These are phyloP conservation scores for Saccharomyces hybrid DNA, from an alignment of 1,139 yeast genomes.

Conservation along the genomic window DNA sequence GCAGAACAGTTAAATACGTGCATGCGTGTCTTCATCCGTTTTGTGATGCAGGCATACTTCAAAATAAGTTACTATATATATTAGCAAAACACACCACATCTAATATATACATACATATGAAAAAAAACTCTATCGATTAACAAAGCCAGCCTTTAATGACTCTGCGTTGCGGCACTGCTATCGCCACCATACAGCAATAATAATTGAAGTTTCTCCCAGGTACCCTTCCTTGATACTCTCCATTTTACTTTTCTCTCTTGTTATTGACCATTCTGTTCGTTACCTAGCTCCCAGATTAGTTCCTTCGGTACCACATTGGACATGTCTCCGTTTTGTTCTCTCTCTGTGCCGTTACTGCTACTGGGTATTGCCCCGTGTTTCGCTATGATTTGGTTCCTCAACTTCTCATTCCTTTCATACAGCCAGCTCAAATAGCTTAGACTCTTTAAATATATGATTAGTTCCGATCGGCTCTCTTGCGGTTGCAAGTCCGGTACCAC, in stretches of 20 bases:
- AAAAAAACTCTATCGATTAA: no score
- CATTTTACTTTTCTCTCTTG: background rate
- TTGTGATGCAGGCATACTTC: no score
- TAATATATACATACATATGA: no score
- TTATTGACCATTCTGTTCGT: background rate
- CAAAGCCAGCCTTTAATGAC: no score
- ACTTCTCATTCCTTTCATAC: constrained; percentile 21
- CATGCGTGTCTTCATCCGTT: no score
- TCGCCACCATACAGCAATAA: no score
- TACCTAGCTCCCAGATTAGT: background rate
- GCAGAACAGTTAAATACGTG: no score
- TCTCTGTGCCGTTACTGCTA: background rate
- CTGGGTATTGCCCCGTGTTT: constrained; percentile 2
- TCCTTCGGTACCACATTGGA: background rate
- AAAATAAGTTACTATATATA: no score
- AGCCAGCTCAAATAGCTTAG: constrained; percentile 28
- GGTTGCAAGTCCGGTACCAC: constrained; percentile 35
- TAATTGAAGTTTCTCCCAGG: no score
- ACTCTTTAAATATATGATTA: constrained; percentile 31
- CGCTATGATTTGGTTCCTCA: constrained; percentile 16
- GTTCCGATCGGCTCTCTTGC: constrained; percentile 36
- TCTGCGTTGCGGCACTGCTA: no score
- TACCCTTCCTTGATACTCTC: background rate
- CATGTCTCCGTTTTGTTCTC: background rate
- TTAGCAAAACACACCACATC: no score